Percentiles rank a stretch among this genome's conserved stretches.
Conservation (phyloP, 305 asterid genomes). For the Fraxinus paxiana region DNA sequence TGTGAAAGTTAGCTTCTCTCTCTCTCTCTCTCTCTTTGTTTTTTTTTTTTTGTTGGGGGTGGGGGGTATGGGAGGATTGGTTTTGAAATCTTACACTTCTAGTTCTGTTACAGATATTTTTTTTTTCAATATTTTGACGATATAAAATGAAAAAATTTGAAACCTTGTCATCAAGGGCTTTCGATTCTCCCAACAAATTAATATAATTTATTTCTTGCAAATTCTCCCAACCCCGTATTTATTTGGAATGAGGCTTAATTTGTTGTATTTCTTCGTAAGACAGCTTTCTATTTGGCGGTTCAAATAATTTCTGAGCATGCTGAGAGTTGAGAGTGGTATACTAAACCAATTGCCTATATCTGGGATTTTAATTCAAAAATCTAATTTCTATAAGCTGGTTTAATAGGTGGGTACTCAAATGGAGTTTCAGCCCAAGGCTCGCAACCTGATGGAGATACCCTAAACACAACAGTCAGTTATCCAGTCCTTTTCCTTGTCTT, state of each 20-base stretch:
- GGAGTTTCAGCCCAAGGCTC: slow-evolving; percentile 40
- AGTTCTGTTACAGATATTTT: not conserved
- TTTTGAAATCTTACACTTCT: not conserved
- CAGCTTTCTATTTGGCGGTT: not conserved
- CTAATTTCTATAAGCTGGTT: slow-evolving; percentile 22
- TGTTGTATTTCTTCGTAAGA: not conserved
- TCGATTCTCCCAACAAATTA: not conserved
- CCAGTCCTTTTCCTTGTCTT: slow-evolving; percentile 17
- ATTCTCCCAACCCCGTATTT: not conserved
- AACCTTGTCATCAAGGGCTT: not conserved
- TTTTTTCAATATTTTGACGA: not conserved
- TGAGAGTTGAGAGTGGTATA: not conserved
- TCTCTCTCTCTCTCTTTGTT: no score
- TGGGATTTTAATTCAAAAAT: slow-evolving; percentile 1
- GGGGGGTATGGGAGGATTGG: not conserved
- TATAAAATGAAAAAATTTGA: not conserved
- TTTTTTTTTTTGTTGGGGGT: no score
- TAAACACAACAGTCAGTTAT: slow-evolving; percentile 48
- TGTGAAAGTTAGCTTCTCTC: not conserved
- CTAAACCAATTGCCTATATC: slow-evolving; percentile 4
- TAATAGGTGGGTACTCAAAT: slow-evolving; percentile 65
- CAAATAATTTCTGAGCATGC: not conserved
- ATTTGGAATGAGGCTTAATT: not conserved
- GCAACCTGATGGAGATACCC: slow-evolving; percentile 44
- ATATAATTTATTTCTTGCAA: not conserved